Evolutionary conservation across 2,329 filamentous ascomycete genomes (phyloP).

Genomic region (Monosporascus sp.): DNA sequence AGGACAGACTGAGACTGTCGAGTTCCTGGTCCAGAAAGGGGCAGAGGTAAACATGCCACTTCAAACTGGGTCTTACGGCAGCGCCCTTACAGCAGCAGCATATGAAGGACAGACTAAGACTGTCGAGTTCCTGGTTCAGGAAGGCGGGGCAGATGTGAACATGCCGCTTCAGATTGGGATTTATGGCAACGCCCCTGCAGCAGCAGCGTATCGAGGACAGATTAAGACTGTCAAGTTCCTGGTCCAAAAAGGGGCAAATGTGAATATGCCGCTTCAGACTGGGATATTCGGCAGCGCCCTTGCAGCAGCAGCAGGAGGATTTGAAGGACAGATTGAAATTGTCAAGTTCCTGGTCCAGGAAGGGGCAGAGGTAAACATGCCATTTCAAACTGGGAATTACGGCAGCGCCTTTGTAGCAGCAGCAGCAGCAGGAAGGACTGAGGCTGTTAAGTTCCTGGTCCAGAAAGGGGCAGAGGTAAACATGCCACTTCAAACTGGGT

Average conservation of each 20-base stretch:
- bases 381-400: not conserved
- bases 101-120: too few species aligned
- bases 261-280: too few species aligned
- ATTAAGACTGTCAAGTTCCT: too few species aligned
- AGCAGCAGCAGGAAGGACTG: not conserved
- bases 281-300: not conserved
- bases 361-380: conserved; percentile 4
- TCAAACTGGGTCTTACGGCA: not conserved
- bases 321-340: not conserved
- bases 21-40: not conserved
- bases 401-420: not conserved
- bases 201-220: too few species aligned
- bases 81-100: not conserved
- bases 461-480: conserved; percentile 3
- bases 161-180: not conserved
- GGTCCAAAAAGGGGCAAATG: too few species aligned
- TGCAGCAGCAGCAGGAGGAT: too few species aligned
- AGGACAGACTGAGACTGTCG: not conserved
- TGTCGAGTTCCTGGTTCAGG: too few species aligned
- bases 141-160: too few species aligned
- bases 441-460: not conserved
- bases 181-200: not conserved
- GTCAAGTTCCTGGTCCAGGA: not conserved
- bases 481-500: not conserved
- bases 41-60: conserved; percentile 2